Evolutionary conservation across 2,329 filamentous ascomycete genomes (phyloP), one percentile per base, ranked within the genome.

Genomic region (Cladophialophora chaetospira): DNA sequence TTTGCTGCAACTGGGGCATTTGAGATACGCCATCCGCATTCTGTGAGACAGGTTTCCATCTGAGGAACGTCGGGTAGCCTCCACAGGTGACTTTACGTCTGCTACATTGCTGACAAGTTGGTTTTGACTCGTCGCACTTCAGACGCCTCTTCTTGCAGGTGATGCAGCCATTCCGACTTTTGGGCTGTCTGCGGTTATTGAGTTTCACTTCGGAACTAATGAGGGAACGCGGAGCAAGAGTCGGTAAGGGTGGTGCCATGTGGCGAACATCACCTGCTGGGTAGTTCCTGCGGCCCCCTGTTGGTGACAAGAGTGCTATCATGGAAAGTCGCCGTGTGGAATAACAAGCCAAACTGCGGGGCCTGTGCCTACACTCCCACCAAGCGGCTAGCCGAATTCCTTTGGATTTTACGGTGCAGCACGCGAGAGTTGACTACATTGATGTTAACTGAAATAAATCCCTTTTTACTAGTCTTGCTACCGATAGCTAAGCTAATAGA

Each of bases 71-170:
- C 17, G 44, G 45, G 72, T 89, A 89, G 36, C 86, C 86, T 55
- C 85, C 86, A 68, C 86, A 89, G 3, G 75, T 68, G 19, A 88
- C 85, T 62, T 80, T 83, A 46, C 86, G 78, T 63, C 82, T 82
- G 38, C 82, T 76, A 68, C 86, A 88, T 73, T 88, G 85, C 57
- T 82, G 76, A 65, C 86, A 88, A 17, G 77, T 79, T 0, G 86
- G 86, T 63, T 89, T 88, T 43, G 81, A 82, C 73, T 89, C 86
- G 69, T 88, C 86, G 72, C 86, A 89, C 72, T 89, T 89, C 52
- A 89, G 73, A 58, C 86, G 78, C 72, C 88, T 89, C 57, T 82
- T 78, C 72, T 89, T 89, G 76, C 86, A 89, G 49, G 86, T 88
- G 63, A 85, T 79, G 71, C 86, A 89, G 62, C 55, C 55, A 48